Evolutionary conservation across 179 eudicot genomes (phyloP), one percentile per base, ranked within the genome.

Genomic region (Nepenthes alata): DNA sequence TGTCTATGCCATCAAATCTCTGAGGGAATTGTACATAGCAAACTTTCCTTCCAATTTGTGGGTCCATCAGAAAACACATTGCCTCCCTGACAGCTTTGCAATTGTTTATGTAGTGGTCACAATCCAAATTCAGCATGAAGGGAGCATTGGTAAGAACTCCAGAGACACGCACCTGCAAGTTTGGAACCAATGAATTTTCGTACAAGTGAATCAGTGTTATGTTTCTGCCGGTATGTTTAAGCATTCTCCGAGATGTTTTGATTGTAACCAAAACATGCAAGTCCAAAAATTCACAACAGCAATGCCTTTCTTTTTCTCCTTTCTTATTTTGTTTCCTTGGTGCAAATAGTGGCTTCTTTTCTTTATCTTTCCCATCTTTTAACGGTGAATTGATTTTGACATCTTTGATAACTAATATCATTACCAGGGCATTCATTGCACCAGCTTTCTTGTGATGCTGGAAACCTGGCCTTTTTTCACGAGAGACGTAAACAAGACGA

Each of bases 361-460:
- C 39, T 39, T 53, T 0, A 2, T 34, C 25, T 38, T 59, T 13
- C 8, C 3, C 11, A 9, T 55, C 37, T 16, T 47, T 51, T 47
- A 37, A 39, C 36, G 39, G 41, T 45, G 58, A 44, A 7, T 35
- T 41, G 25, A 13, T 47, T 61, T 47, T 61, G 12, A 13, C 2
- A 35, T 50, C 4, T 47, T 49, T 34, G 39, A 10, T 7, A 9
- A n/a, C 12, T 61, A 11, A 61, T 12, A 66, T 76, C 6, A 65
- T 84, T 86, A 89, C 97, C 95, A 89, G 80, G 44, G 97, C 85
- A 75, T 89, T 89, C 97, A 89, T 89, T 48, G 97, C 97, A 75
- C 97, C 97, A 54, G 97, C 97, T 67, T 89, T 89, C 69, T 89
- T 89, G 70, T 89, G 97, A 82, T 89, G 97, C 78, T 86, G 95